phyloP scores from a whole-genome alignment of 129 eudicot genomes.

The Lonicera japonica region DNA sequence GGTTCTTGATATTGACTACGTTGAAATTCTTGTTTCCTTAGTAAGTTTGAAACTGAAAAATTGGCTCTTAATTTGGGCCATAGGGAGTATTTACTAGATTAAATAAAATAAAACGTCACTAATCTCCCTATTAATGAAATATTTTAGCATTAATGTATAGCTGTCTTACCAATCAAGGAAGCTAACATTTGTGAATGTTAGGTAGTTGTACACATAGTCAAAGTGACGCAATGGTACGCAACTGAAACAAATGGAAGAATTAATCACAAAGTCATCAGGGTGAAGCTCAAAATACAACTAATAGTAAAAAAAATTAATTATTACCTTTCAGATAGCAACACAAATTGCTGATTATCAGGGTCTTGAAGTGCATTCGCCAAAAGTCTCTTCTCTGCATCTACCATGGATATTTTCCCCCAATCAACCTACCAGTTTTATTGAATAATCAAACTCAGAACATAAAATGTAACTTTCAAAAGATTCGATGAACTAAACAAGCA shows the following conservation, averaged over 20 bases:
- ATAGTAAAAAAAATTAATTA: neutral
- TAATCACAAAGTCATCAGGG: neutral
- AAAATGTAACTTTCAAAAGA: neutral
- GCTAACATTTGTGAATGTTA: constrained; percentile 86
- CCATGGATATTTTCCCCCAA: constrained; percentile 95
- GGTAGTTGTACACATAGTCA: constrained; percentile 84
- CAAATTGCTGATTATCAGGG: constrained; percentile 89
- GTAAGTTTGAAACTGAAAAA: too few relatives aligned
- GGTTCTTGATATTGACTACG: too few relatives aligned
- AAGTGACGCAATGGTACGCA: constrained; percentile 79
- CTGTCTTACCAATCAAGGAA: constrained; percentile 69
- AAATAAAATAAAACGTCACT: neutral
- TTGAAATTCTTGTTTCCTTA: too few relatives aligned
- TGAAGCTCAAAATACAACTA: neutral
- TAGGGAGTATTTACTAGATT: too few relatives aligned
- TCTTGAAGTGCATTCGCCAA: constrained; percentile 82
- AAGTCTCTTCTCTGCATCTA: constrained; percentile 96
- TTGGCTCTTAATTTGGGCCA: too few relatives aligned
- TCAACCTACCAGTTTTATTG: constrained; percentile 47
- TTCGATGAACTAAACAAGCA: neutral
- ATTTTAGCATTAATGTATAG: neutral
- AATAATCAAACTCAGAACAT: neutral
- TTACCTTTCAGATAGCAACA: constrained; percentile 92
- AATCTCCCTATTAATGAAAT: neutral
- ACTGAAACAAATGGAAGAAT: constrained; percentile 40